phyloP scores from a whole-genome alignment of 1,284 basidiomycete species.

The Coniferiporia weirii region DNA sequence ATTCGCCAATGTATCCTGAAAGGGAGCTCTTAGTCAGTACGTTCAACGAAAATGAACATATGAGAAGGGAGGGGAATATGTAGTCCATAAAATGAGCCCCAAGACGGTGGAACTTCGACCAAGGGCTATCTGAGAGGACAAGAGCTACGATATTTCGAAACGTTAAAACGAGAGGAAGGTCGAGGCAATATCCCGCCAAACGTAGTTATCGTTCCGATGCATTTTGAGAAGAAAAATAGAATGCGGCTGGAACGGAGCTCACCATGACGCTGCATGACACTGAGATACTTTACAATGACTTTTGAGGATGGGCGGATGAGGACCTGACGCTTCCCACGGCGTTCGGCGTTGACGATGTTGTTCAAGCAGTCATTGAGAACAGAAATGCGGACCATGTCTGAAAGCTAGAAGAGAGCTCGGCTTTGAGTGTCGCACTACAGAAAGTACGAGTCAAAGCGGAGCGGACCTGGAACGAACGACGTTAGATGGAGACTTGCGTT shows the following conservation, averaged over 20 bases:
- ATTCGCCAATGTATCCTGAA: conserved; percentile 97
- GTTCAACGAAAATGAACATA: conserved; percentile 13
- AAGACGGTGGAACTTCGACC: conserved; percentile 33
- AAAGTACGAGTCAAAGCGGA: conserved; percentile 74
- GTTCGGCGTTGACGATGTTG: conserved; percentile 98
- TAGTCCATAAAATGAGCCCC: conserved; percentile 53
- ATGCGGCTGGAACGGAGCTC: conserved; percentile 37
- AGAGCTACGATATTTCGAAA: conserved; percentile 52
- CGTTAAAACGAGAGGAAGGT: conserved; percentile 68
- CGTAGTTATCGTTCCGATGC: conserved; percentile 65
- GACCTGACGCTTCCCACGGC: conserved; percentile 96
- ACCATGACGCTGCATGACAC: conserved; percentile 98
- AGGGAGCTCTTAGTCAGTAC: conserved; percentile 18
- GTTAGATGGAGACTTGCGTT: not conserved
- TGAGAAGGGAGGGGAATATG: conserved; percentile 28
- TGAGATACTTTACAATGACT: conserved; percentile 93
- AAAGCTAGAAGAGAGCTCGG: conserved; percentile 46
- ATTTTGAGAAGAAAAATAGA: conserved; percentile 10
- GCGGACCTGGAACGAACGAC: conserved; percentile 18
- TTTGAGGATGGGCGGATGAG: conserved; percentile 93
- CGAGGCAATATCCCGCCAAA: conserved; percentile 47
- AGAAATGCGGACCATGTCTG: conserved; percentile 76
- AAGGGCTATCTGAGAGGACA: conserved; percentile 41
- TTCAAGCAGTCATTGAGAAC: conserved; percentile 86
- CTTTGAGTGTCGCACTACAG: conserved; percentile 76